Evolutionary conservation across 371 early-diverging fungal genomes (phyloP), one percentile per base, ranked within the genome.

Genomic region (Syncephalastrum racemosum): DNA sequence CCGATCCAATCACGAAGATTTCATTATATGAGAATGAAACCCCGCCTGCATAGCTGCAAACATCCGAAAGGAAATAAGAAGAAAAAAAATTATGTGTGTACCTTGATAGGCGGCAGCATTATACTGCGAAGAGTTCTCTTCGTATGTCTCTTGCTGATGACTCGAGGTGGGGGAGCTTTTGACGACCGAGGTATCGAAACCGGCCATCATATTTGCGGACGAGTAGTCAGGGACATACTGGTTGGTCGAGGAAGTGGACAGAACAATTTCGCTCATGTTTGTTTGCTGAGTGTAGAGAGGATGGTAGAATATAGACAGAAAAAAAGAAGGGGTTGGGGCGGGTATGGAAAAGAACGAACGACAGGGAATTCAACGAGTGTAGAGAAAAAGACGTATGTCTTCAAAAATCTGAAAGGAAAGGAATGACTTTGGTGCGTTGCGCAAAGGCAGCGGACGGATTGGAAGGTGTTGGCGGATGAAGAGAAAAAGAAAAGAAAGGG

Each of bases 201-300:
- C 67, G 27, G 69, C 51, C 62, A 75, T 64, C 62, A 71, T 64
- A 7, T 64, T 58, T 36, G 53, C 48, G 56, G 62, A 62, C 8
- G 71, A 46, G 31, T 68, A 70, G 18, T 74, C 69, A 22, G 66
- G 50, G 23, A 65, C 56, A 53, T 68, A 71, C 19, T 68, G 58
- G 46, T 66, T 62, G n/a, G 47, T 6, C 50, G 57, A 25, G 46
- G 60, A 36, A 44, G 59, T 71, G 47, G 74, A 56, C 50, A 73
- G 59, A 42, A 64, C 54, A 24, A 71, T 68, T 59, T 74, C 75
- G 53, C 69, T 74, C 75, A 74, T 74, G 40, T n/a, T 53, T 27
- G 43, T 49, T 16, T 22, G 50, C 18, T 50, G 47, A 22, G 23
- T 27, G 45, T 24, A 14, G 53, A 42, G 25, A 6, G 13, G 41